These are phyloP conservation scores for Phaeophleospora eucalypticola DNA, from an alignment of 2,329 filamentous ascomycete genomes.

Conservation along the genomic window DNA sequence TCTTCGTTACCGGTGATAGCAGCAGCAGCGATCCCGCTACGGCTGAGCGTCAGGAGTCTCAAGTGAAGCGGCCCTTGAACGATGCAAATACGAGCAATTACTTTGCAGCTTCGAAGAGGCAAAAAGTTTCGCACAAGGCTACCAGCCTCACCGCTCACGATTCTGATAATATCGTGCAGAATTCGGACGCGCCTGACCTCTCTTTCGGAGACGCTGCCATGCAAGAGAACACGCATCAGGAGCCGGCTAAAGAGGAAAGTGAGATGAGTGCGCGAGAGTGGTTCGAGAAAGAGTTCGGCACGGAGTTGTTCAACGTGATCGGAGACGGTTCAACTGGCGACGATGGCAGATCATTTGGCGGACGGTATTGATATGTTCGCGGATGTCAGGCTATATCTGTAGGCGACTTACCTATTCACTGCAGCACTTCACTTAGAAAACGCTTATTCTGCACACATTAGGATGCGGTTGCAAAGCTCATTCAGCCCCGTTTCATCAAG, in stretches of 20 bases:
- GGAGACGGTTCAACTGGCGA: neutral
- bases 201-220: neutral
- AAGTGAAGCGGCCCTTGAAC: neutral
- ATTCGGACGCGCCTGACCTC: neutral
- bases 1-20: slow-evolving; percentile 11
- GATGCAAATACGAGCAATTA: neutral
- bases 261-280: slow-evolving; percentile 15
- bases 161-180: neutral
- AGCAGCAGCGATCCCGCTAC: slow-evolving; percentile 4
- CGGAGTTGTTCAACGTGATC: slow-evolving; percentile 22
- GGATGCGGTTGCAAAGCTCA: no score
- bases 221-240: neutral
- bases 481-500: no score
- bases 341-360: no score
- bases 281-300: slow-evolving; percentile 28
- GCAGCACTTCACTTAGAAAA: no score
- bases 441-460: no score
- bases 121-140: no score
- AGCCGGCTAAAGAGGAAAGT: neutral
- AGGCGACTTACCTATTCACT: no score
- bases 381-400: no score
- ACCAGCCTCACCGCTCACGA: no score
- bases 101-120: slow-evolving; percentile 1
- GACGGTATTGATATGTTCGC: no score
- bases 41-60: neutral